Evolutionary conservation across 2,329 filamentous ascomycete species (phyloP).

Genomic region (Hypomyces rosellus): DNA sequence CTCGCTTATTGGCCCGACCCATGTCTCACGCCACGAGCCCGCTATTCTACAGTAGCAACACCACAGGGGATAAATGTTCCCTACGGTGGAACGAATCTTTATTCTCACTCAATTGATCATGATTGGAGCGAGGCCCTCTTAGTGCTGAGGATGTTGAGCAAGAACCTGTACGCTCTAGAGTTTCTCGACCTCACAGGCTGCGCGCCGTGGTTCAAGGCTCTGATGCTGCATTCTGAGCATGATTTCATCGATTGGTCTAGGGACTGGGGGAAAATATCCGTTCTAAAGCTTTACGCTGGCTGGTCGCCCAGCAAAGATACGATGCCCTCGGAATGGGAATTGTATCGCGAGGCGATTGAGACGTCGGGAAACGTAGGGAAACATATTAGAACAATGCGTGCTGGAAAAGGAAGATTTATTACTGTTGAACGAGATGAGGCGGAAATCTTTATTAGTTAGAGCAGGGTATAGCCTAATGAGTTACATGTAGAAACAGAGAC

Average conservation of each 20-base stretch:
- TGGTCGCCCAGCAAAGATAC: constrained; percentile 32
- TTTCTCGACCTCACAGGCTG: constrained; percentile 58
- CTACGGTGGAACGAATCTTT: constrained; percentile 50
- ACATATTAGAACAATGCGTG: constrained; percentile 39
- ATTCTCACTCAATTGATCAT: constrained; percentile 51
- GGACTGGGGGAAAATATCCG: constrained; percentile 47
- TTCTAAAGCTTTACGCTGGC: constrained; percentile 39
- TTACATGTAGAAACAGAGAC: no score
- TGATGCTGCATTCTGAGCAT: constrained; percentile 36
- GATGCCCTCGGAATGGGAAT: constrained; percentile 25
- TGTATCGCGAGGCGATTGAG: constrained; percentile 29
- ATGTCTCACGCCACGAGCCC: constrained; percentile 49
- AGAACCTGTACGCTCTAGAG: constrained; percentile 50
- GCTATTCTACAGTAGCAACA: constrained; percentile 40
- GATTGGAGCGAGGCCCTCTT: constrained; percentile 56
- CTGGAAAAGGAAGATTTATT: constrained; percentile 43
- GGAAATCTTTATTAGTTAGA: constrained; percentile 6
- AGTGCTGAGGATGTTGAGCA: constrained; percentile 49
- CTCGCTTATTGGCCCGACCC: constrained; percentile 58
- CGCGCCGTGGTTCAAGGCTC: constrained; percentile 45
- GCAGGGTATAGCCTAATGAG: neutral
- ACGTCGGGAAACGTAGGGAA: constrained; percentile 40
- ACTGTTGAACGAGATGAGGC: constrained; percentile 39
- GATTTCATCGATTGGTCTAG: constrained; percentile 49
- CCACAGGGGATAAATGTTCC: constrained; percentile 38